Conservation (phyloP, 352 stramenopile genomes). For the Phytophthora quininea region DNA sequence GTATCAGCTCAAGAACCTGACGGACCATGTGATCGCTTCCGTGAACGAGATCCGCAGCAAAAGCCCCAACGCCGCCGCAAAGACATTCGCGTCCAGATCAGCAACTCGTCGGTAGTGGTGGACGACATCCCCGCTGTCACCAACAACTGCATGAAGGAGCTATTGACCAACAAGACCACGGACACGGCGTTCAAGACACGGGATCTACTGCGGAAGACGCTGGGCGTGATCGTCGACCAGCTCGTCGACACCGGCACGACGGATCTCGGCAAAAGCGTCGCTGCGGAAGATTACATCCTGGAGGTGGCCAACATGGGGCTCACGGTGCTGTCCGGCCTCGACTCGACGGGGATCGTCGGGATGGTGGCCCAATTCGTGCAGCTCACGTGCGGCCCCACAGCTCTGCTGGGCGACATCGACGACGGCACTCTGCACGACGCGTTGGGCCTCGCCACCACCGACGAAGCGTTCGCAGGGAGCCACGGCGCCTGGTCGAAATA, state of each 20-base stretch:
- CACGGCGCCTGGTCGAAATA: conserved; percentile 27
- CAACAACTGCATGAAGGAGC: conserved; percentile 17
- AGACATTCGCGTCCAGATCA: conserved; percentile 12
- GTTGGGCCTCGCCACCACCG: conserved; percentile 14
- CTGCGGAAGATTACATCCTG: conserved; percentile 28
- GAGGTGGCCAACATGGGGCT: conserved; percentile 36
- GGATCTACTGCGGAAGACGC: conserved; percentile 17
- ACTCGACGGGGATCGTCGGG: conserved; percentile 33
- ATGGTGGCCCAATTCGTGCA: conserved; percentile 40
- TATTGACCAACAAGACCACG: conserved; percentile 11
- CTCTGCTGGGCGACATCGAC: conserved; percentile 20
- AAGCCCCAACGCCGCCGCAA: conserved; percentile 14
- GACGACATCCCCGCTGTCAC: conserved; percentile 16
- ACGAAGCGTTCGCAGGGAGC: conserved; percentile 28
- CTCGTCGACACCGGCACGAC: conserved; percentile 15
- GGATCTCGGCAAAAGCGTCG: conserved; percentile 5
- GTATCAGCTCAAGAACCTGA: conserved; percentile 29
- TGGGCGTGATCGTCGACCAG: conserved; percentile 22
- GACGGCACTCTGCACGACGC: conserved; percentile 25
- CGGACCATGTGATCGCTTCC: conserved; percentile 22
- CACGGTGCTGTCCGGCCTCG: conserved; percentile 29
- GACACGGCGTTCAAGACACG: conserved; percentile 15
- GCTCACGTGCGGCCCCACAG: conserved; percentile 11
- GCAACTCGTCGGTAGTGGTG: neutral
- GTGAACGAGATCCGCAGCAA: conserved; percentile 23